phyloP scores from a whole-genome alignment of 164 flowering plant species.

The Santalum album region DNA sequence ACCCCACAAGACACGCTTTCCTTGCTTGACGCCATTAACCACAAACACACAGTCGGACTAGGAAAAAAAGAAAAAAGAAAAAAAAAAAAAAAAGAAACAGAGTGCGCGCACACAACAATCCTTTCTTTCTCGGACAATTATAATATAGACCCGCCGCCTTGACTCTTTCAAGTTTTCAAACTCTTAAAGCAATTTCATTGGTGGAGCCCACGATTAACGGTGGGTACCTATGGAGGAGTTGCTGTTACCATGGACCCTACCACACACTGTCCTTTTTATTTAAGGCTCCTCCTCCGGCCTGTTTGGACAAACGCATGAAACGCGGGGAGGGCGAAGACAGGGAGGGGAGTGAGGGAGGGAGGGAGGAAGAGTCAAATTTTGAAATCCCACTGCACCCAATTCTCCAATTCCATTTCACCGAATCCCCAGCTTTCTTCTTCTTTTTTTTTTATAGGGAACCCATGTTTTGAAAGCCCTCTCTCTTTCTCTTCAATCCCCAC shows the following conservation, averaged over 20 bases:
- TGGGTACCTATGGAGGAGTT: neutral
- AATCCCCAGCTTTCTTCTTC: neutral
- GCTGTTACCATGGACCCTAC: neutral
- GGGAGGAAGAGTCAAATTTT: neutral
- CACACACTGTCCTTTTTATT: neutral
- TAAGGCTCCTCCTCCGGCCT: no score
- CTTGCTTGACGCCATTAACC: neutral
- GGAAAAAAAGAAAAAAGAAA: no score
- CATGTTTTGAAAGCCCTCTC: neutral
- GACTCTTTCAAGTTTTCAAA: neutral
- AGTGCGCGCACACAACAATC: no score
- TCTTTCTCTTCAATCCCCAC: neutral
- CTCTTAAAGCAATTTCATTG: neutral
- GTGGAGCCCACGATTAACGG: neutral
- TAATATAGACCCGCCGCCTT: neutral
- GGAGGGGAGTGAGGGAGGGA: neutral
- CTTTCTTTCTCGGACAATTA: no score
- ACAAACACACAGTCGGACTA: no score
- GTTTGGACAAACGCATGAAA: no score
- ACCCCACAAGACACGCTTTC: neutral
- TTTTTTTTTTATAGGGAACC: neutral
- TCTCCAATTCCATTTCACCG: neutral
- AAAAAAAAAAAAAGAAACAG: no score
- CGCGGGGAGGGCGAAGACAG: neutral
- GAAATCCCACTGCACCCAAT: neutral